Conservation (phyloP, 2,329 filamentous ascomycete species). For the Ceratocystis destructans region DNA sequence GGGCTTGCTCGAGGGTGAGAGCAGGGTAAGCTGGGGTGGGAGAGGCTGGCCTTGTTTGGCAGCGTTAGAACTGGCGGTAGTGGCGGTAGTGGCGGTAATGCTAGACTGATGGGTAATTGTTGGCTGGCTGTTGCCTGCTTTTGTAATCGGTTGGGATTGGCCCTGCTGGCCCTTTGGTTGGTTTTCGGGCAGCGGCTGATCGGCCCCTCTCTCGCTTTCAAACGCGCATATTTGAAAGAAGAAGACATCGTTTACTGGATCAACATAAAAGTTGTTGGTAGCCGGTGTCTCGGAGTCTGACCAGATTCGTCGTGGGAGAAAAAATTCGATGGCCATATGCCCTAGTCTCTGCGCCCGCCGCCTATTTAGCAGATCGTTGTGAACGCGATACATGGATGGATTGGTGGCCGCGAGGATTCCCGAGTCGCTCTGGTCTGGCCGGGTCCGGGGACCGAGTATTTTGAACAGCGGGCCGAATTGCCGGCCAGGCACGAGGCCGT, state of each 20-base stretch:
- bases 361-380: not conserved
- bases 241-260: not conserved
- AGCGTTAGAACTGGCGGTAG: not conserved
- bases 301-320: not conserved
- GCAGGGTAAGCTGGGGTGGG: not conserved
- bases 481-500: not conserved
- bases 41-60: not conserved
- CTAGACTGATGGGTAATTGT: not conserved
- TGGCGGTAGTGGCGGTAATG: not conserved
- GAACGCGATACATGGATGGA: slow-evolving; percentile 1
- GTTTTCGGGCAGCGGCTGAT: not conserved
- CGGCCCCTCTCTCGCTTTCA: not conserved
- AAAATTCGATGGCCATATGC: not conserved
- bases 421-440: not conserved
- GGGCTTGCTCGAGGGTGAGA: not conserved
- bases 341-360: not conserved
- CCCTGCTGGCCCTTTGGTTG: not conserved
- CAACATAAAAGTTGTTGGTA: not conserved
- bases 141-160: not conserved
- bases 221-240: not conserved
- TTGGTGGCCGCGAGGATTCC: not conserved
- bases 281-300: not conserved
- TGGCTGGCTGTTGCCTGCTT: not conserved
- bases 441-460: not conserved
- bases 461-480: not conserved